These are phyloP conservation scores for Collariella sp. DNA, from an alignment of 495 filamentous ascomycete genomes.

Conservation along the genomic window DNA sequence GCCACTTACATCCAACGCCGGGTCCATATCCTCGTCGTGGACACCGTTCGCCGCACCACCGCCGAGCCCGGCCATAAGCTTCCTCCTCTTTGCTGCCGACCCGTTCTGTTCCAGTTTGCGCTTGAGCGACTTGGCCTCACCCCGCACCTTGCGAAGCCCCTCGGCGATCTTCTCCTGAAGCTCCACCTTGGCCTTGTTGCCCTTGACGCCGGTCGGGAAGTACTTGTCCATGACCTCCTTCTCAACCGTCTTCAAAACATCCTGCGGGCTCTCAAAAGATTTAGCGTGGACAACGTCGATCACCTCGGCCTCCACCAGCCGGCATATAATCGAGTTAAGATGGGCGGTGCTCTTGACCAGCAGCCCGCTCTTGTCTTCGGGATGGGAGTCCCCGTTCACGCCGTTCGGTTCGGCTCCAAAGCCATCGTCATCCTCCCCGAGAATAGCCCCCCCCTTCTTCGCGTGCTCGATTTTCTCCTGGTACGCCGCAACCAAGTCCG, in stretches of 20 bases:
- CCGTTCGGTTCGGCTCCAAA: conserved; percentile 13
- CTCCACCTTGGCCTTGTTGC: conserved; percentile 50
- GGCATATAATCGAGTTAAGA: conserved; percentile 33
- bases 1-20: conserved; percentile 29
- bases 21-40: conserved; percentile 34
- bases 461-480: conserved; percentile 29
- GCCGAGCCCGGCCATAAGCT: conserved; percentile 34
- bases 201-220: conserved; percentile 33
- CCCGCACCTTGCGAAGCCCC: conserved; percentile 41
- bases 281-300: conserved; percentile 33
- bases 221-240: conserved; percentile 36
- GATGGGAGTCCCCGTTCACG: conserved; percentile 17
- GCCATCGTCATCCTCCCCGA: conserved; percentile 13
- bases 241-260: conserved; percentile 30
- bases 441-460: conserved; percentile 14
- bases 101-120: conserved; percentile 39
- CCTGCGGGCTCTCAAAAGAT: conserved; percentile 34
- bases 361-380: conserved; percentile 14
- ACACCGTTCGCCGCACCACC: conserved; percentile 16
- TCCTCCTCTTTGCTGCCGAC: conserved; percentile 38
- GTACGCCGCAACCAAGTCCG: conserved; percentile 51
- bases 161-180: conserved; percentile 46
- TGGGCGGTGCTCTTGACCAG: conserved; percentile 27
- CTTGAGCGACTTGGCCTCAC: conserved; percentile 40
- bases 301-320: conserved; percentile 38